Conservation (phyloP, 2,329 filamentous ascomycete genomes). For the Pestalotiopsis sp. region DNA sequence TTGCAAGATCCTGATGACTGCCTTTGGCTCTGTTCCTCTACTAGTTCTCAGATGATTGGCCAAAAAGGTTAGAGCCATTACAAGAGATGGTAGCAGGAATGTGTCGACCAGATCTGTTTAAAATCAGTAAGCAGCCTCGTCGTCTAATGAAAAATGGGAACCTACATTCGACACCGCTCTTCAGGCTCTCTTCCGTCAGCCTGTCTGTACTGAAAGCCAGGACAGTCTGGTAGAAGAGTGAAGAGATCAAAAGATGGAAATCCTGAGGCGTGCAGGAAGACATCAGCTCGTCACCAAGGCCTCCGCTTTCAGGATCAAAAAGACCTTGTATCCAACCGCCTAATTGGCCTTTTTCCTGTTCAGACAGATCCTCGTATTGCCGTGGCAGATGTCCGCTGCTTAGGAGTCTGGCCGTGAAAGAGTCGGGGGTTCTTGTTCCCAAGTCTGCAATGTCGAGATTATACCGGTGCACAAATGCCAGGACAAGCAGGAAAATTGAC, state of each 20-base stretch:
- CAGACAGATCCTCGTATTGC: slow-evolving; percentile 61
- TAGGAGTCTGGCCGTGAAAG: slow-evolving; percentile 71
- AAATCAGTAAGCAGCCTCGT: slow-evolving; percentile 20
- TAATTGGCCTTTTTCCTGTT: slow-evolving; percentile 67
- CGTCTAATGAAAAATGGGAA: slow-evolving; percentile 16
- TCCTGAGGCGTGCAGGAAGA: slow-evolving; percentile 80
- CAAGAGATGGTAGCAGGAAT: slow-evolving; percentile 77
- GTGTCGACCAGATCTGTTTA: slow-evolving; percentile 72
- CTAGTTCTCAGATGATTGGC: slow-evolving; percentile 70
- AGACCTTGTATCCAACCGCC: slow-evolving; percentile 77
- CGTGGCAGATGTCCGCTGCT: slow-evolving; percentile 60
- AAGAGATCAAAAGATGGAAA: slow-evolving; percentile 78
- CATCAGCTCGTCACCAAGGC: slow-evolving; percentile 79
- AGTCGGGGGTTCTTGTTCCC: slow-evolving; percentile 60
- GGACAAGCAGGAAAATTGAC: slow-evolving; percentile 71
- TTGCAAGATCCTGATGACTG: slow-evolving; percentile 72
- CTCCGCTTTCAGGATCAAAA: slow-evolving; percentile 73
- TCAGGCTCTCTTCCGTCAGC: slow-evolving; percentile 70
- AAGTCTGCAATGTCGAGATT: slow-evolving; percentile 66
- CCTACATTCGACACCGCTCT: slow-evolving; percentile 76
- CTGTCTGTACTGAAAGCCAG: slow-evolving; percentile 68
- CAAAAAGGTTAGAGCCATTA: slow-evolving; percentile 74
- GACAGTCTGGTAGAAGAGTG: slow-evolving; percentile 76
- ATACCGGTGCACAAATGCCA: slow-evolving; percentile 78
- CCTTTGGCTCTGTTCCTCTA: slow-evolving; percentile 63